Evolutionary conservation across 495 filamentous ascomycete genomes (phyloP), one percentile per base, ranked within the genome.

Genomic region (Trichoderma virens): DNA sequence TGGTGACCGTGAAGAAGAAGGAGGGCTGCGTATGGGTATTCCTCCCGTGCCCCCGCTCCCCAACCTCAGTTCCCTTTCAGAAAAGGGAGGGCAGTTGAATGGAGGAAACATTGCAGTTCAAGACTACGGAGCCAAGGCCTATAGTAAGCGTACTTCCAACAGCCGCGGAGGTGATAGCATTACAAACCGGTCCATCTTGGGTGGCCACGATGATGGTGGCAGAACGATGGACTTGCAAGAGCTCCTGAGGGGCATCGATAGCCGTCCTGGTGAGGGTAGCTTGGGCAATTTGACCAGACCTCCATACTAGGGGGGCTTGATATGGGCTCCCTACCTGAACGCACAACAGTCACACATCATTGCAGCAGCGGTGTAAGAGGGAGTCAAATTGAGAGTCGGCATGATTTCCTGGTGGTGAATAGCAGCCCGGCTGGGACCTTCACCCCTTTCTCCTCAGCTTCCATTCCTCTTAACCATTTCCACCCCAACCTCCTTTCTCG

Each of bases 181-280:
- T 23, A 75, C 77, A 1, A 34, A 7, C 31, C 20, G 5, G 72
- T 66, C 6, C 71, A 67, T 30, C 75, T 68, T 54, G 62, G 64
- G 69, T 68, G 67, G 60, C 20, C 43, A 62, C 14, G 62, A 69
- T 25, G 73, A 73, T 23, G 68, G 69, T 23, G 70, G 69, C 27
- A 43, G 63, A 25, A 70, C 73, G 6, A 73, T 80, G 74, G 79
- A 82, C 62, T 67, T 82, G 23, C 70, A 77, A 61, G 72, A 78
- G 30, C 66, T 82, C 65, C 67, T 82, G 18, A 78, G 70, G 64
- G 78, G 78, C 8, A 80, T 82, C 68, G 77, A 82, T 67, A 77
- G 76, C 66, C 74, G 75, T 30, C 72, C 71, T 1, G 71, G 73
- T 35, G 75, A 79, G 65, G 72, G 68, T 38, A 76, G 74, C 18